Conservation (phyloP, 2,329 filamentous ascomycete species). For the Aspergillus sp. region DNA sequence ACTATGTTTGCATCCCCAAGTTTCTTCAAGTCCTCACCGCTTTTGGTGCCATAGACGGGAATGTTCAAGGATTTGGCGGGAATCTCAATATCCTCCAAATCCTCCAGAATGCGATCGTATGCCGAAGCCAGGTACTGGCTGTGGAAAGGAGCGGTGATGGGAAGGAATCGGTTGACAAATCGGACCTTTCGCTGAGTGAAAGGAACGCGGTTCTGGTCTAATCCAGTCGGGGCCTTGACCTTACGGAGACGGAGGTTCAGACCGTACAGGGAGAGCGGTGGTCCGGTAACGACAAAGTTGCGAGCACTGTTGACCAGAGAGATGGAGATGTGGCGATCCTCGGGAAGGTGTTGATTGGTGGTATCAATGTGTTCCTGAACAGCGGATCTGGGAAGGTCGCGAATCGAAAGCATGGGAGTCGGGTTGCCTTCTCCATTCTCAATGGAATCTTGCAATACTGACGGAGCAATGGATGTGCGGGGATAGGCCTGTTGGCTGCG, state of each 20-base stretch:
- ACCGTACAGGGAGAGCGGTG: conserved; percentile 93
- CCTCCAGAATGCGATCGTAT: conserved; percentile 77
- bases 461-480: conserved; percentile 86
- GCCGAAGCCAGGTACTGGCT: conserved; percentile 88
- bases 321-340: conserved; percentile 90
- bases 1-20: conserved; percentile 75
- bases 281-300: conserved; percentile 95
- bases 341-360: conserved; percentile 92
- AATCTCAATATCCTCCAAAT: conserved; percentile 80
- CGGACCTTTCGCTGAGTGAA: conserved; percentile 95
- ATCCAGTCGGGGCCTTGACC: conserved; percentile 93
- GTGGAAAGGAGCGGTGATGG: conserved; percentile 97
- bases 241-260: conserved; percentile 93
- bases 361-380: conserved; percentile 96
- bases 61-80: conserved; percentile 72
- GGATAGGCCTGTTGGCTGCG: conserved; percentile 97
- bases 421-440: conserved; percentile 94
- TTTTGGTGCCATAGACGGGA: conserved; percentile 86
- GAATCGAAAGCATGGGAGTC: conserved; percentile 96
- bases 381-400: conserved; percentile 81
- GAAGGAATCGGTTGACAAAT: conserved; percentile 94
- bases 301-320: conserved; percentile 95
- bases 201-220: conserved; percentile 92
- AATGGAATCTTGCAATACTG: conserved; percentile 85
- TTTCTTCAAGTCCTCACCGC: conserved; percentile 76